Base-by-base conservation (phyloP, 1,284 basidiomycete genomes). In the Sphaerobolus stellatus region DNA sequence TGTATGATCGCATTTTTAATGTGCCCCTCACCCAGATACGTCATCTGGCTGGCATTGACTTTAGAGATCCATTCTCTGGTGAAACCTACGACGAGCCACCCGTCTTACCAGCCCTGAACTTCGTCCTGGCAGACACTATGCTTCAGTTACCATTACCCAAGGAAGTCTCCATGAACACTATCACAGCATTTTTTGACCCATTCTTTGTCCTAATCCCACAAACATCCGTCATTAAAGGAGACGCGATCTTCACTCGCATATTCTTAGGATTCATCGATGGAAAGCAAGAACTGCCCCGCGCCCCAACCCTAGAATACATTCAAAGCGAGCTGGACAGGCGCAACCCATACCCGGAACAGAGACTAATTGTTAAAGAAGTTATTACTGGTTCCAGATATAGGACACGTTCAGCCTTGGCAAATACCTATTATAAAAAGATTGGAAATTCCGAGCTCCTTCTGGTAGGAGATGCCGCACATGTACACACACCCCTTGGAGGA, bases 381-480 rank as follows among this genome's bases (percentile, higher is more conserved):
- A 30, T 71, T n/a, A 71, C 72, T 69, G 66, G 72, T 2, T 69
- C 70, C 4, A 61, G 73, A 20, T 75, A 72, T 59, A 64, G 70
- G 46, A 69, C 66, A 0, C 70, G 69, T 43, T 62, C 69, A 27
- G 73, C 72, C 16, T 64, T 74, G 44, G 75, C 74, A 7, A 71
- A 70, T n/a, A 63, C 60, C 29, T 70, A 65, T 52, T 65, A 72
- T 51, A 58, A 62, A 45, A 68, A 62, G 5, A 50, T 71, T 6
- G 58, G 59, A 45, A 6, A 55, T 46, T 36, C 61, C 62, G 28
- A 68, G 20, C 63, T 76, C 29, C 52, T 75, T 36, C 67, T 77
- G 7, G 60, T 74, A 5, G 75, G 76, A 20, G 76, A 77, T 58
- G 72, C 75, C 3, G 74, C 74, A 6, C 76, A 78, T 61, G 71